Conservation (phyloP, 208 protist species). For the Trypanosoma theileri region DNA sequence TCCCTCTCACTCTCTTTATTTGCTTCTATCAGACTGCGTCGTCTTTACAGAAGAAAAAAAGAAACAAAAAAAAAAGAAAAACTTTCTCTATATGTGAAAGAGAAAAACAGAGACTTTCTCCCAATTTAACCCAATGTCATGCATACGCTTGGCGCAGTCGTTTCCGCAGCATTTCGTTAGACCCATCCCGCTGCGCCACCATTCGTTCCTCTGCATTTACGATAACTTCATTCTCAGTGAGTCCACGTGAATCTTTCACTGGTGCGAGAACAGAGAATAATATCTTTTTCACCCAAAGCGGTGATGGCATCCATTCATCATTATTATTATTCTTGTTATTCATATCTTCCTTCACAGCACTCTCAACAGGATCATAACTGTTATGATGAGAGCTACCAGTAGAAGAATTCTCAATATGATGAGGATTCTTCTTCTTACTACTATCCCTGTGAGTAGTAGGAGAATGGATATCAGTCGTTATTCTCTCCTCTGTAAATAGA, state of each 20-base stretch:
- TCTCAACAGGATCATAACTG: too few species aligned
- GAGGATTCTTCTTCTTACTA: too few species aligned
- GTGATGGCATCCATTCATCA: neutral
- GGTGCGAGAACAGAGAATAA: constrained; percentile 15
- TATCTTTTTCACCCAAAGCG: neutral
- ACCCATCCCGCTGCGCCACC: neutral
- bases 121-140: neutral
- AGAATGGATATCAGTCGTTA: too few species aligned
- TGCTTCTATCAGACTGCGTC: too few species aligned
- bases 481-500: neutral
- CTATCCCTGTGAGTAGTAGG: too few species aligned
- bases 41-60: too few species aligned
- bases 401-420: too few species aligned
- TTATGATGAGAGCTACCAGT: too few species aligned
- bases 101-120: too few species aligned
- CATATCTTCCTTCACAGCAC: too few species aligned
- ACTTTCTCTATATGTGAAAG: neutral
- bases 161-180: constrained; percentile 2
- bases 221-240: neutral
- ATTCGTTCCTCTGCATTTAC: neutral
- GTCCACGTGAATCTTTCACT: neutral
- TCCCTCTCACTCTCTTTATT: too few species aligned
- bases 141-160: constrained; percentile 6
- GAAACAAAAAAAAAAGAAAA: neutral
- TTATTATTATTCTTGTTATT: neutral